Evolutionary conservation across 352 stramenopile species (phyloP).

Genomic region (Phytophthora litchii): DNA sequence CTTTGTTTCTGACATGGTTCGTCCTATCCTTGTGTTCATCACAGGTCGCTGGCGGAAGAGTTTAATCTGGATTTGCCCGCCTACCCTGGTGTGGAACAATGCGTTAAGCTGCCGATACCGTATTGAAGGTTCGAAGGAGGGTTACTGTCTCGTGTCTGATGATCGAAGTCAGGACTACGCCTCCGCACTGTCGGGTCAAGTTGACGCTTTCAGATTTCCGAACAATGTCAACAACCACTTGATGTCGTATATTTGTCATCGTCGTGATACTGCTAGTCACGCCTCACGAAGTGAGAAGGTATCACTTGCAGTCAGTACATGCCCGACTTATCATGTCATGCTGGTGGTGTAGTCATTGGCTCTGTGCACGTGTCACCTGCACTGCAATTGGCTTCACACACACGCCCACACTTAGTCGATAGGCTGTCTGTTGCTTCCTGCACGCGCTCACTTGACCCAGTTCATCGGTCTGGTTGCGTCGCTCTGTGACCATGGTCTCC

Average conservation of each 20-base stretch:
- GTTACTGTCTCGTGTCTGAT: constrained; percentile 12
- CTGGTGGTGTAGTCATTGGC: constrained; percentile 19
- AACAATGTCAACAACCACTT: constrained; percentile 1
- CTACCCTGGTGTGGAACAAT: constrained; percentile 69
- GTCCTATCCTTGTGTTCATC: not conserved
- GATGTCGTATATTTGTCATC: not conserved
- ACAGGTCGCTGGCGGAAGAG: constrained; percentile 59
- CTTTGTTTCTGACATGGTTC: not conserved
- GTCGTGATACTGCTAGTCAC: constrained; percentile 2
- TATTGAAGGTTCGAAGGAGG: constrained; percentile 33
- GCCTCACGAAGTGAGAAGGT: constrained; percentile 25
- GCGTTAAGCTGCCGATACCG: constrained; percentile 53
- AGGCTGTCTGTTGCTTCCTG: not conserved
- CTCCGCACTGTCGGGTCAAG: constrained; percentile 2
- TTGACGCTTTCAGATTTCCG: constrained; percentile 5
- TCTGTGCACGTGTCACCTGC: constrained; percentile 15
- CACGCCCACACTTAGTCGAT: constrained; percentile 14
- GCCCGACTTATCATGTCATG: constrained; percentile 32
- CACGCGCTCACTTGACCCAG: constrained; percentile 10
- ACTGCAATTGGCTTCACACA: constrained; percentile 22
- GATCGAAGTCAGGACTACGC: not conserved
- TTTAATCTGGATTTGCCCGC: constrained; percentile 68
- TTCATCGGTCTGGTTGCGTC: too few relatives aligned
- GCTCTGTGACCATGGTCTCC: not conserved
- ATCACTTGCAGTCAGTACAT: constrained; percentile 24